Percentiles rank a stretch among this genome's conserved stretches.
Evolutionary conservation across 2,329 filamentous ascomycete genomes (phyloP).

Genomic region (Bertia moriformis): DNA sequence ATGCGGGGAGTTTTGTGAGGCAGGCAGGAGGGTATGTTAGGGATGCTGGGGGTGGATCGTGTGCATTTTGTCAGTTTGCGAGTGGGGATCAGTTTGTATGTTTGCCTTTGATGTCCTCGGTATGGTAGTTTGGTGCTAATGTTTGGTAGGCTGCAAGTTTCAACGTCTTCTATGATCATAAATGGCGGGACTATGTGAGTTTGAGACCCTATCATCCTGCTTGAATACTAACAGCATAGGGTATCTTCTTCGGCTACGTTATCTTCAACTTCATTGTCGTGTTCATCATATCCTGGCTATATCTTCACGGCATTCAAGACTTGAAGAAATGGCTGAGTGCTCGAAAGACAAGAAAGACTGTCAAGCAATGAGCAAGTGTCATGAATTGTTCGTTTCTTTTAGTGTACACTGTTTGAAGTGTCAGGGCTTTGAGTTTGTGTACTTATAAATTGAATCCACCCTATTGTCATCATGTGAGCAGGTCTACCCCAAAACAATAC

Average conservation of each 20-base stretch:
- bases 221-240: slow-evolving; percentile 12
- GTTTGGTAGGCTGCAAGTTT: slow-evolving; percentile 24
- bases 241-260: slow-evolving; percentile 49
- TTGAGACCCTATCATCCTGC: neutral
- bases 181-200: slow-evolving; percentile 45
- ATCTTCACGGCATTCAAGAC: slow-evolving; percentile 16
- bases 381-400: too few relatives aligned
- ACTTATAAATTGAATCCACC: neutral
- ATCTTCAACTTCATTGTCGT: slow-evolving; percentile 46
- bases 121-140: neutral
- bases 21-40: slow-evolving; percentile 45
- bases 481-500: too few relatives aligned
- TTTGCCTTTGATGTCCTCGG: too few relatives aligned
- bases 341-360: slow-evolving; percentile 2
- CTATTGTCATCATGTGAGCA: too few relatives aligned
- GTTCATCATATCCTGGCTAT: slow-evolving; percentile 36
- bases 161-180: slow-evolving; percentile 42
- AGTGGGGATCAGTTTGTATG: slow-evolving; percentile 45
- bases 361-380: neutral
- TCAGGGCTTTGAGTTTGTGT: neutral
- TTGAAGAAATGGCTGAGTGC: slow-evolving; percentile 3
- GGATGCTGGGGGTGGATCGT: slow-evolving; percentile 36
- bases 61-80: slow-evolving; percentile 49
- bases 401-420: too few relatives aligned
- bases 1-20: slow-evolving; percentile 34